These are phyloP conservation scores for Pseudocercospora musae DNA, from an alignment of 2,329 filamentous ascomycete species.

Conservation along the genomic window DNA sequence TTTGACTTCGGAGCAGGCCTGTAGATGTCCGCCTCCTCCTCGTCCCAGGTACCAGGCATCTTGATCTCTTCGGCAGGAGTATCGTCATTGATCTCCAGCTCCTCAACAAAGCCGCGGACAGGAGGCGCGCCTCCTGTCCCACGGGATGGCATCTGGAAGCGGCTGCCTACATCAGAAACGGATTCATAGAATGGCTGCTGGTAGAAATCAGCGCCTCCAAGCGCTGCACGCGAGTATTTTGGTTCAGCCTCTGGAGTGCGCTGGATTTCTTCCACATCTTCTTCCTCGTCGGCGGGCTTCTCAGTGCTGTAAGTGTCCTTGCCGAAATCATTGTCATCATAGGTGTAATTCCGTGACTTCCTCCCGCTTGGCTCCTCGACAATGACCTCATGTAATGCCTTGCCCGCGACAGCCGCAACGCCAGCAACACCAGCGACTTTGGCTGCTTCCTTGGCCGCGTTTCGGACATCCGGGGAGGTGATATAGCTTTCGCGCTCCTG, in stretches of 20 bases:
- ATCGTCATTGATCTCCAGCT: slow-evolving; percentile 50
- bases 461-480: slow-evolving; percentile 16
- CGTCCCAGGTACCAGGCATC: slow-evolving; percentile 61
- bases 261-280: slow-evolving; percentile 12
- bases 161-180: slow-evolving; percentile 38
- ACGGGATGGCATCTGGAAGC: slow-evolving; percentile 30
- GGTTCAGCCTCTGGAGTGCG: slow-evolving; percentile 4
- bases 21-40: slow-evolving; percentile 28
- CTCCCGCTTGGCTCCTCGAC: slow-evolving; percentile 39
- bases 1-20: slow-evolving; percentile 1
- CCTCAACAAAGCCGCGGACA: slow-evolving; percentile 39
- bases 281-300: slow-evolving; percentile 18
- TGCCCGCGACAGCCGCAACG: slow-evolving; percentile 15
- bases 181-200: slow-evolving; percentile 43
- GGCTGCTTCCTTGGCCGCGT: slow-evolving; percentile 4
- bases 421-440: slow-evolving; percentile 11
- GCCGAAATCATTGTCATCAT: slow-evolving; percentile 21
- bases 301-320: slow-evolving; percentile 4
- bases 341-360: slow-evolving; percentile 33
- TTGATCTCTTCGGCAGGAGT: slow-evolving; percentile 52
- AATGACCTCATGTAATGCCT: slow-evolving; percentile 38
- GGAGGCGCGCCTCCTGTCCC: slow-evolving; percentile 33
- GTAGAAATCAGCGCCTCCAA: slow-evolving; percentile 19
- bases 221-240: background rate
- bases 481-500: slow-evolving; percentile 26